Evolutionary conservation across 2,329 filamentous ascomycete species (phyloP).

Genomic region (Cladosporium cucumerinum): DNA sequence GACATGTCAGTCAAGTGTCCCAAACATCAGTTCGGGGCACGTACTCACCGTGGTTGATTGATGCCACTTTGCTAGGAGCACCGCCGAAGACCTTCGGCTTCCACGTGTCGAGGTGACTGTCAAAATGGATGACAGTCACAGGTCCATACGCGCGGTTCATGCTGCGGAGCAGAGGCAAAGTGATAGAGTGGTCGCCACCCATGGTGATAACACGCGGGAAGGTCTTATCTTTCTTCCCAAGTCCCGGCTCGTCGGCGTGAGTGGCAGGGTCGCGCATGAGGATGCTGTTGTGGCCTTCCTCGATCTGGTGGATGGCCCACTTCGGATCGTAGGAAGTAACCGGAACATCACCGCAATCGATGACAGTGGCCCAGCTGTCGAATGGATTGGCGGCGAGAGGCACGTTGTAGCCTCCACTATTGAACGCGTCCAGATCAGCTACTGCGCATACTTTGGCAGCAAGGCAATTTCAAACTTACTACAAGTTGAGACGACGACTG

Average conservation of each 20-base stretch:
- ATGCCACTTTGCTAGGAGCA: slow-evolving; percentile 69
- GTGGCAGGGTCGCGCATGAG: slow-evolving; percentile 69
- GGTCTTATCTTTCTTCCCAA: slow-evolving; percentile 69
- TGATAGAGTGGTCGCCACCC: slow-evolving; percentile 61
- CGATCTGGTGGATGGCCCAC: slow-evolving; percentile 78
- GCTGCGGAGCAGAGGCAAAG: slow-evolving; percentile 52
- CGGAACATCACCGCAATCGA: slow-evolving; percentile 82
- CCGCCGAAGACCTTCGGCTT: slow-evolving; percentile 84
- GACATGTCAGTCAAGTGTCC: not conserved
- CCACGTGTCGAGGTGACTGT: slow-evolving; percentile 64
- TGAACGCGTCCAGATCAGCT: slow-evolving; percentile 28
- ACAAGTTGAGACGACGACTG: slow-evolving; percentile 79
- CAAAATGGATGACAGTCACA: slow-evolving; percentile 62
- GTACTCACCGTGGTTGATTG: slow-evolving; percentile 84
- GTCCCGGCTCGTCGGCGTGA: slow-evolving; percentile 62
- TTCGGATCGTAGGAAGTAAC: slow-evolving; percentile 76
- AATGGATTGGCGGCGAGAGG: slow-evolving; percentile 77
- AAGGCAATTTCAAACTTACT: slow-evolving; percentile 55
- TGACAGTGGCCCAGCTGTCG: slow-evolving; percentile 72
- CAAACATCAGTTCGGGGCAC: not conserved
- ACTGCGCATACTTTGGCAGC: slow-evolving; percentile 28
- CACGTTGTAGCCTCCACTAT: slow-evolving; percentile 82
- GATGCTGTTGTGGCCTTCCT: slow-evolving; percentile 76
- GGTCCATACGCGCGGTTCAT: slow-evolving; percentile 65
- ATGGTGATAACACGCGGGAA: slow-evolving; percentile 78